Percentiles rank a stretch among this genome's conserved stretches.
Conservation (phyloP, 2,329 filamentous ascomycete species). For the Trichoderma citrinoviride region DNA sequence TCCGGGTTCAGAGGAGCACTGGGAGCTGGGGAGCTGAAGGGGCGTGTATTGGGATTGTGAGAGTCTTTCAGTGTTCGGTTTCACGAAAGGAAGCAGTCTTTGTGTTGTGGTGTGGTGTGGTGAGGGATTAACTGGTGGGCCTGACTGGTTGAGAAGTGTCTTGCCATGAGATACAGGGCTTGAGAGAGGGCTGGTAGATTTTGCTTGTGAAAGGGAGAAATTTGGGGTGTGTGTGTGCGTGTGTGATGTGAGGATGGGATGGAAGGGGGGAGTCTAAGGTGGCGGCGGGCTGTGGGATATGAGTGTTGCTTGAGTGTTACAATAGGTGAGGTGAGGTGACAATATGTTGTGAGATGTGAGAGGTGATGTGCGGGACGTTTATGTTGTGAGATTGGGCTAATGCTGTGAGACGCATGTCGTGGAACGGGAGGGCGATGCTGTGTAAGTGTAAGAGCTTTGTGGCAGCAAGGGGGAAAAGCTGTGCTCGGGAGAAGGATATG, state of each 20-base stretch:
- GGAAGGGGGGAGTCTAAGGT: neutral
- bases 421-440: neutral
- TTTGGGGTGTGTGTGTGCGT: neutral
- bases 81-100: neutral
- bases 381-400: too few species aligned
- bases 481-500: neutral
- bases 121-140: neutral
- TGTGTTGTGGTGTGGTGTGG: neutral
- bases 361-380: neutral
- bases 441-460: neutral
- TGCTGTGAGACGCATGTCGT: neutral
- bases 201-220: neutral
- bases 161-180: neutral
- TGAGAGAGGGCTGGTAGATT: neutral
- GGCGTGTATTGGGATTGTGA: neutral
- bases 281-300: too few species aligned
- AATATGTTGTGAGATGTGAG: neutral
- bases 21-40: neutral
- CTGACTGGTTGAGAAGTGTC: neutral
- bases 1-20: too few species aligned
- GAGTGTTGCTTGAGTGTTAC: too few species aligned
- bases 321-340: neutral
- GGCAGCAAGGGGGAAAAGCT: neutral
- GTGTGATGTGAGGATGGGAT: neutral
- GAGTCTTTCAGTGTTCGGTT: neutral